Base-by-base conservation (phyloP, 805 yeast species). In the Starmerella potacharoeniae region DNA sequence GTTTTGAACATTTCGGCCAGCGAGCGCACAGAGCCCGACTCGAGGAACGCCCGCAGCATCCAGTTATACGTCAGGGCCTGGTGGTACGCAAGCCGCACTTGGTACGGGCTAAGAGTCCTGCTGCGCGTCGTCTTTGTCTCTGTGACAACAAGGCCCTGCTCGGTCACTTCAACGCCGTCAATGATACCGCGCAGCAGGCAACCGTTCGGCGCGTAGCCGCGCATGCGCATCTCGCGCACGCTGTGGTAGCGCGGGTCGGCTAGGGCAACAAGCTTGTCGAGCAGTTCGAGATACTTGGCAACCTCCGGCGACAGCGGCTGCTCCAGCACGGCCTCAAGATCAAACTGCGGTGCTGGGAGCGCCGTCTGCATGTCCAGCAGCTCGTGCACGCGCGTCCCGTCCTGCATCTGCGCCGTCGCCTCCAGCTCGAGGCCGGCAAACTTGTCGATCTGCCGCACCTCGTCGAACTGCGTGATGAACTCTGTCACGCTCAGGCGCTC, bases 1-100 rank as follows among this genome's bases (percentile, higher is more conserved):
- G 11, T 13, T 16, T 4, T 6, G 17, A 54, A 33, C 40, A 37
- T 5, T 13, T 28, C 10, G 33, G 34, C 41, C 34, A 49, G 17
- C 16, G 43, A 16, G 11, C 17, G 45, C 37, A 28, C 47, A 3
- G 47, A 34, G 3, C 36, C 35, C 10, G 49, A 14, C n/a, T 17
- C 33, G 39, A 57, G 33, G 55, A 61, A 49, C 22, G 36, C 35
- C 13, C 34, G 5, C 45, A 67, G 41, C 47, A 68, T 43, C 41
- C 53, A 39, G 39, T 62, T 64, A 52, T 68, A 68, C 7, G 61
- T 44, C 39, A 65, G 55, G n/a, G 67, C 52, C 55, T 68, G 72
- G 50, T 68, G 72, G 46, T 62, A 66, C 4, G 72, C 72, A 5
- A 65, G 56, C 3, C 64, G 58, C 49, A 60, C 52, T 49, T 64